Conservation (phyloP, 2,329 filamentous ascomycete genomes). For the Xylaria sp. region DNA sequence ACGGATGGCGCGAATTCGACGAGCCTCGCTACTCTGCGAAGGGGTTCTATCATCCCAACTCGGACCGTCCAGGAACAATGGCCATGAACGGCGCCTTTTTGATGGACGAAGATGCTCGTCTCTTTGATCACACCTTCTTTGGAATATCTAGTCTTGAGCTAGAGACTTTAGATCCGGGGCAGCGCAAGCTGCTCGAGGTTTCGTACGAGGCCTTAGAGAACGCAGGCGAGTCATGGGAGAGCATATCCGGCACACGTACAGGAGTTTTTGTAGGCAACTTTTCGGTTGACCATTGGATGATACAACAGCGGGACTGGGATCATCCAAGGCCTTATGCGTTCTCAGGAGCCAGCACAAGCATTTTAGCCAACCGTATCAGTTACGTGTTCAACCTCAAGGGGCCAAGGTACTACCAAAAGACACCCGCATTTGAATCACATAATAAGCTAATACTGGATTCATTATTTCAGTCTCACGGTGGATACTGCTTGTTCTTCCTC, state of each 20-base stretch:
- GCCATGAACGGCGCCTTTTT: constrained; percentile 27
- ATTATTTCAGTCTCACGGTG: constrained; percentile 39
- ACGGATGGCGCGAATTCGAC: constrained; percentile 10
- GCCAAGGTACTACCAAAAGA: constrained; percentile 34
- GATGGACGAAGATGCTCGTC: constrained; percentile 33
- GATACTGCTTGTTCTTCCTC: constrained; percentile 45
- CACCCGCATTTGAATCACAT: constrained; percentile 32
- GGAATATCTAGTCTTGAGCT: constrained; percentile 36
- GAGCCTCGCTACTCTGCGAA: neutral
- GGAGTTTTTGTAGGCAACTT: constrained; percentile 38
- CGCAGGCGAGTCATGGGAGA: constrained; percentile 28
- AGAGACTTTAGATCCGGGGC: constrained; percentile 40
- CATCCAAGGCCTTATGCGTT: constrained; percentile 14
- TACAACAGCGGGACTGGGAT: constrained; percentile 24
- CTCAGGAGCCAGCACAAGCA: constrained; percentile 14
- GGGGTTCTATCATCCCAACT: constrained; percentile 12
- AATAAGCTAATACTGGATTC: constrained; percentile 35
- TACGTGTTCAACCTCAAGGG: constrained; percentile 37
- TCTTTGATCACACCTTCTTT: constrained; percentile 44
- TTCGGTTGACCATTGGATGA: constrained; percentile 29
- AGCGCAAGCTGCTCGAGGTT: constrained; percentile 39
- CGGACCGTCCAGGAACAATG: constrained; percentile 4
- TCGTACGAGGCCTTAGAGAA: constrained; percentile 40
- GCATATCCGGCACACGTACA: constrained; percentile 18
- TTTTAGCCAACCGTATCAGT: constrained; percentile 32